Evolutionary conservation across 2,329 filamentous ascomycete genomes (phyloP).

Genomic region (Ascochyta fabae): DNA sequence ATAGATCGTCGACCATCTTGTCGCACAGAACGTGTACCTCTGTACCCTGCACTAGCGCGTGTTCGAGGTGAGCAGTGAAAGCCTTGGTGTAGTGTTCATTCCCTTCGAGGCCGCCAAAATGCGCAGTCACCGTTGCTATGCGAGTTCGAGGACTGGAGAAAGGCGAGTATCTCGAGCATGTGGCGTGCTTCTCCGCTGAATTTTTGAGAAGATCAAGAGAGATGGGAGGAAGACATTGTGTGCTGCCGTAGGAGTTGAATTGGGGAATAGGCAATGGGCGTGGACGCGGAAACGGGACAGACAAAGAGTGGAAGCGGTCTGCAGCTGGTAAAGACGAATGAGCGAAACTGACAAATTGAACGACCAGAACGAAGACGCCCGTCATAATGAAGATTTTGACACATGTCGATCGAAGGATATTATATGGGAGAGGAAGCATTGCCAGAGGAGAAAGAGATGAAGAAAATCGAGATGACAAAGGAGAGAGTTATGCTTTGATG

Average conservation of each 20-base stretch:
- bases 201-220: slow-evolving; percentile 17
- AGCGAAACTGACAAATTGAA: background rate
- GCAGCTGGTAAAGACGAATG: background rate
- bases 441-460: background rate
- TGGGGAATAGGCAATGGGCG: slow-evolving; percentile 5
- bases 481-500: background rate
- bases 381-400: background rate
- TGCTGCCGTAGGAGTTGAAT: slow-evolving; percentile 22
- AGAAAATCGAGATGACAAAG: background rate
- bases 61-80: slow-evolving; percentile 50
- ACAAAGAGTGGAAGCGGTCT: slow-evolving; percentile 3
- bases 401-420: background rate
- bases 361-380: background rate
- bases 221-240: slow-evolving; percentile 23
- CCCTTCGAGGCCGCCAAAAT: slow-evolving; percentile 39
- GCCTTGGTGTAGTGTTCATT: slow-evolving; percentile 51
- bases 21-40: slow-evolving; percentile 52
- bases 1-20: slow-evolving; percentile 52
- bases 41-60: slow-evolving; percentile 52
- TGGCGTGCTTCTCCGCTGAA: slow-evolving; percentile 19
- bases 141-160: slow-evolving; percentile 19
- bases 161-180: slow-evolving; percentile 25
- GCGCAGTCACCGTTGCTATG: slow-evolving; percentile 50
- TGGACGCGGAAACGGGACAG: slow-evolving; percentile 18
- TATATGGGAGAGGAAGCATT: background rate